phyloP scores from a whole-genome alignment of 345 rosid species.

The Gossypium rotundifolium region DNA sequence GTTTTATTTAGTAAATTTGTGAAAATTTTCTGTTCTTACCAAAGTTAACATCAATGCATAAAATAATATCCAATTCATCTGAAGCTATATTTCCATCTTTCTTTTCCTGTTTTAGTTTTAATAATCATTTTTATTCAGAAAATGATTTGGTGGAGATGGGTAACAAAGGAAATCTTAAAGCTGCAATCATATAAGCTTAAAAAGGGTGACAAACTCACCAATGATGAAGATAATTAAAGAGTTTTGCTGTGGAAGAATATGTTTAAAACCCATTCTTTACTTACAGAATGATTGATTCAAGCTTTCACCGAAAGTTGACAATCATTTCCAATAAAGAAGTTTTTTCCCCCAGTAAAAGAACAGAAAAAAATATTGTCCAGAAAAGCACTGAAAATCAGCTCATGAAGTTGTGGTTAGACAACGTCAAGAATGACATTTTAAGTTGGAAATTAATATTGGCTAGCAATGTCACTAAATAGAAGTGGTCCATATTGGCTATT shows the following conservation, averaged over 20 bases:
- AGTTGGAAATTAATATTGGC: conserved; percentile 1
- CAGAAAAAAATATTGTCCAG: background rate
- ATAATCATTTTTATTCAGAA: background rate
- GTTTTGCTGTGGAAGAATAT: background rate
- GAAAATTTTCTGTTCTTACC: background rate
- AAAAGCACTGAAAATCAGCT: conserved; percentile 2
- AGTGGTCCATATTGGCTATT: conserved; percentile 14
- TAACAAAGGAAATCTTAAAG: background rate
- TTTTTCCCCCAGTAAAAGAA: background rate
- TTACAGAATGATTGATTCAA: background rate
- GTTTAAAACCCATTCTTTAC: background rate
- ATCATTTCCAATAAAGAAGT: conserved; percentile 6
- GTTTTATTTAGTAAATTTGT: background rate
- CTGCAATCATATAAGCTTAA: background rate
- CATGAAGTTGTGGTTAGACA: conserved; percentile 9
- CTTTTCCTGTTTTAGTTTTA: background rate
- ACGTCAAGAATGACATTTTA: conserved; percentile 7
- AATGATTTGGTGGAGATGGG: background rate
- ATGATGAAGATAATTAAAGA: background rate
- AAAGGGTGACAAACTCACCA: background rate
- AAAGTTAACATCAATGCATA: background rate
- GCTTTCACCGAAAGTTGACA: conserved; percentile 14
- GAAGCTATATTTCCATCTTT: background rate
- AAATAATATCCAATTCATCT: background rate
- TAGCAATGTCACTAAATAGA: background rate